A percentile compares a stretch with the other conserved stretches of the same genome.
phyloP scores from a whole-genome alignment of 352 stramenopile species.

The Phytophthora cactorum region DNA sequence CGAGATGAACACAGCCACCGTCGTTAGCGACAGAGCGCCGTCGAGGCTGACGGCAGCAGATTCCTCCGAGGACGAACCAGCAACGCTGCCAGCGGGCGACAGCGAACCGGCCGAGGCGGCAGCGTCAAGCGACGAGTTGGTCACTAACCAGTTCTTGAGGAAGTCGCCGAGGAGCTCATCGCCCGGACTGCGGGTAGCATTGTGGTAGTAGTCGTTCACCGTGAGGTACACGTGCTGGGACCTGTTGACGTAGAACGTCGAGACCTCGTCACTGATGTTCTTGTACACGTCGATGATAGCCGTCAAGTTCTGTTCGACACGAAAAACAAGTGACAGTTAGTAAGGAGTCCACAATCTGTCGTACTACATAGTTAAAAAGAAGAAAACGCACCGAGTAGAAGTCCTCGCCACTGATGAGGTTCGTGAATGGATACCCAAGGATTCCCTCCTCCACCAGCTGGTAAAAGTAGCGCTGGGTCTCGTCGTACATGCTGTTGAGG shows the following conservation, averaged over 20 bases:
- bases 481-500: conserved; percentile 67
- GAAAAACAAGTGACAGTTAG: conserved; percentile 5
- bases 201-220: conserved; percentile 53
- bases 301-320: conserved; percentile 44
- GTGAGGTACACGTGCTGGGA: conserved; percentile 63
- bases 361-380: background rate
- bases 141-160: conserved; percentile 46
- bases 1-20: conserved; percentile 18
- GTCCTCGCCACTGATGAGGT: conserved; percentile 57
- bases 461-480: conserved; percentile 74
- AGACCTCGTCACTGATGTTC: conserved; percentile 50
- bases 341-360: background rate
- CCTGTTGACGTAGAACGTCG: conserved; percentile 56
- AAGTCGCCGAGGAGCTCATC: conserved; percentile 40
- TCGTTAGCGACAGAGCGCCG: conserved; percentile 20
- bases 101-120: conserved; percentile 28
- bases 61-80: conserved; percentile 19
- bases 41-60: conserved; percentile 25
- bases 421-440: conserved; percentile 54
- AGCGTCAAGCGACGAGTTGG: conserved; percentile 42
- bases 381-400: conserved; percentile 53
- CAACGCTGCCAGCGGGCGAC: conserved; percentile 11
- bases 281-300: conserved; percentile 61
- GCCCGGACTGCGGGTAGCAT: conserved; percentile 47
- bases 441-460: conserved; percentile 60